Percentiles rank a stretch among this genome's conserved stretches.
These are phyloP conservation scores for Durusdinium trenchii DNA, from an alignment of 73 alveolate genomes.

Conservation along the genomic window DNA sequence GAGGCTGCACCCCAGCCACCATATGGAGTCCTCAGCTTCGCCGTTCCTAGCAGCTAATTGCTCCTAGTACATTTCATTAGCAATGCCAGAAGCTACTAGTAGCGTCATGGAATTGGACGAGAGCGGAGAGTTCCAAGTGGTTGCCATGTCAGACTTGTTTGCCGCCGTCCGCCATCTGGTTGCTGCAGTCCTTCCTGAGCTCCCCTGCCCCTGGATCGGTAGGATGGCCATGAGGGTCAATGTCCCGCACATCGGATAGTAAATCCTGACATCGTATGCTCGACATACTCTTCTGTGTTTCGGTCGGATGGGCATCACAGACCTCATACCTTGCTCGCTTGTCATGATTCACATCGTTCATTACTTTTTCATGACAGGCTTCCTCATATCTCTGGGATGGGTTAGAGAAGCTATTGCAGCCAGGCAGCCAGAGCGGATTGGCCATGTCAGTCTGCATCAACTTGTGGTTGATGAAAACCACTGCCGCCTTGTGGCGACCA, in stretches of 20 bases:
- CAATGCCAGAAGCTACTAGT: too few species aligned
- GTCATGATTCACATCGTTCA: too few species aligned
- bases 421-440: conserved; percentile 66
- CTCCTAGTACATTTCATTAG: too few species aligned
- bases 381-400: too few species aligned
- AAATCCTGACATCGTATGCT: conserved; percentile 66
- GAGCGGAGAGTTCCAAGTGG: too few species aligned
- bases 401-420: background rate
- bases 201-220: conserved; percentile 56
- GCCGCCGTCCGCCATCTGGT: too few species aligned
- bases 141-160: too few species aligned
- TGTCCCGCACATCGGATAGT: conserved; percentile 56
- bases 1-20: conserved; percentile 90
- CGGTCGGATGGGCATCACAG: too few species aligned
- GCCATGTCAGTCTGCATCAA: conserved; percentile 34
- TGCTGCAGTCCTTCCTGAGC: background rate
- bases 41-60: background rate
- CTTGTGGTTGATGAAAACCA: conserved; percentile 53
- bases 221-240: conserved; percentile 68
- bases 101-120: too few species aligned
- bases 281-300: too few species aligned
- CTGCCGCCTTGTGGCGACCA: conserved; percentile 13
- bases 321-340: too few species aligned
- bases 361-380: too few species aligned
- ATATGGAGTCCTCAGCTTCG: conserved; percentile 21